Evolutionary conservation across 495 filamentous ascomycete genomes (phyloP), one percentile per base, ranked within the genome.

Genomic region (Pseudoneurospora amorphoporcata): DNA sequence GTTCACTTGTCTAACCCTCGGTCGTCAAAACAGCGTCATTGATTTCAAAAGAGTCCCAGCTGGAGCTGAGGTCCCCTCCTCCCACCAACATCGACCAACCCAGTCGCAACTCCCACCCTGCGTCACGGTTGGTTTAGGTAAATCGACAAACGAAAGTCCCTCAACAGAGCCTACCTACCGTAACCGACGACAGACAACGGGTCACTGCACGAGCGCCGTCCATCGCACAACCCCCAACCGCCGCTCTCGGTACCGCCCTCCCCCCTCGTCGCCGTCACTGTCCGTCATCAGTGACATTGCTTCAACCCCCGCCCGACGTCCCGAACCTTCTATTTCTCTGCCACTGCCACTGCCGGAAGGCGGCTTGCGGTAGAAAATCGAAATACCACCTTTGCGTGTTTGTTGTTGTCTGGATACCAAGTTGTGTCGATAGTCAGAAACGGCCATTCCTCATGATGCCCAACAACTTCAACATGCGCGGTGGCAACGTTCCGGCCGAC

Each of bases 391-490:
- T 35, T 41, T 40, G 40, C 72, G 16, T 35, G 32, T 39, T 68
- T 29, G 16, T 42, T 29, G 16, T 42, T 40, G 47, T 38, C 69
- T 32, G 39, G 29, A 71, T 53, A 38, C 39, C 43, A 17, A 17
- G 1, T 61, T 35, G 23, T 61, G 53, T 61, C 53, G 53, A 61
- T 17, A 39, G 39, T 39, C 35, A 16, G 53, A 68, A 39, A 39
- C n/a, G 32, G 68, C 69, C 39, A 40, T 70, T 69, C n/a, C 58
- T 47, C 39, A 53, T 76, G 77, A 85, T 85, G 84, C 81, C 84
- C 74, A 79, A 76, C 81, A 84, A 84, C 77, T 79, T 79, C 76
- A 58, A 23, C 47, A 75, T 82, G 79, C 77, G 78, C 29, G 78
- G 82, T 77, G 79, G 79, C 71, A 73, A 75, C 47, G 73, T 69